A percentile compares a stretch with the other conserved stretches of the same genome.
Conservation (phyloP, 2,329 filamentous ascomycete genomes). For the Sphaerulina musiva region DNA sequence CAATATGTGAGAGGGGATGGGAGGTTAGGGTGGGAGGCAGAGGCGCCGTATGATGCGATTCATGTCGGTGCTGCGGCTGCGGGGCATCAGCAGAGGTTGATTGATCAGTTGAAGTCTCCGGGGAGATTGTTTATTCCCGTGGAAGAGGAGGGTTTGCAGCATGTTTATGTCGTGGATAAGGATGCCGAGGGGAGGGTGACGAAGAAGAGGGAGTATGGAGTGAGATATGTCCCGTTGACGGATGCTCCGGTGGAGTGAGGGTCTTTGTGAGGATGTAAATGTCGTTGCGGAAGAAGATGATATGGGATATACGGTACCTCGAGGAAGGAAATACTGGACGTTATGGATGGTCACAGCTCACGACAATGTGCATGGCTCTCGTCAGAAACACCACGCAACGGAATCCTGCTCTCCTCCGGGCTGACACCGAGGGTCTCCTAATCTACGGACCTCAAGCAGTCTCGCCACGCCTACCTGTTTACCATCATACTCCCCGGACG, state of each 20-base stretch:
- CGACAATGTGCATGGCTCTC: no score
- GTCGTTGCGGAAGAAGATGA: background rate
- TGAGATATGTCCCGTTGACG: conserved; percentile 71
- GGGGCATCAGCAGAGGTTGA: conserved; percentile 62
- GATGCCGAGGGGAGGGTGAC: conserved; percentile 56
- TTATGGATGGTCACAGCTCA: no score
- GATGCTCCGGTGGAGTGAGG: conserved; percentile 50
- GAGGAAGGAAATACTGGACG: no score
- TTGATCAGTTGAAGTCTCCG: conserved; percentile 71
- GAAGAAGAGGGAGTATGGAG: conserved; percentile 59
- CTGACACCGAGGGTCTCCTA: no score
- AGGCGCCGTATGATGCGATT: conserved; percentile 74
- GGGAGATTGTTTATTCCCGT: conserved; percentile 78
- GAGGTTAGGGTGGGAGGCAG: conserved; percentile 41
- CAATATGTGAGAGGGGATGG: conserved; percentile 68
- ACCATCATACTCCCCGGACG: no score
- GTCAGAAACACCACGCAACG: no score
- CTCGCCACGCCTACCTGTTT: no score
- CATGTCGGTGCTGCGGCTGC: conserved; percentile 86
- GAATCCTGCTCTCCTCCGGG: no score
- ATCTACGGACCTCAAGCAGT: no score
- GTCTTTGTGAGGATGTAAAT: background rate
- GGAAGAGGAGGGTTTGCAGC: conserved; percentile 53
- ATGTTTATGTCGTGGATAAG: conserved; percentile 71
- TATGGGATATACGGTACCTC: no score